Evolutionary conservation across 345 rosid genomes (phyloP).

Genomic region (Bruguiera gymnorhiza): DNA sequence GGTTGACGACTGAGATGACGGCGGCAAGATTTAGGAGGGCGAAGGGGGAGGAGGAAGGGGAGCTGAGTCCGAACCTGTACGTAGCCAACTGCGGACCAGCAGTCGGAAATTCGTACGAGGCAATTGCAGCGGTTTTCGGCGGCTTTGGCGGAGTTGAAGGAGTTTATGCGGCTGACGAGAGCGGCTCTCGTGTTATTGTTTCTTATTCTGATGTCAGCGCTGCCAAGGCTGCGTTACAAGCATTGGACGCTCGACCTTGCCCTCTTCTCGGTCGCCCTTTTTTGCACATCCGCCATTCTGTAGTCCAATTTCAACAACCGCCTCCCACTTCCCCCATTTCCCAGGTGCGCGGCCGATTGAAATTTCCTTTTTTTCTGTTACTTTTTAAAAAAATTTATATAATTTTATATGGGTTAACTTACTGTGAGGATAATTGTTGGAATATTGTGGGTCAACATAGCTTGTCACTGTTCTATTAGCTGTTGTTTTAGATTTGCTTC

Average conservation of each 20-base stretch:
- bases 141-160: conserved; percentile 64
- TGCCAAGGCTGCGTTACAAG: conserved; percentile 59
- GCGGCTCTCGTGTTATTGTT: conserved; percentile 80
- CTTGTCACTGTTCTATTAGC: no score
- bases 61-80: conserved; percentile 52
- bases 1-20: no score
- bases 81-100: conserved; percentile 96
- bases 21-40: conserved; percentile 59
- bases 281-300: conserved; percentile 71
- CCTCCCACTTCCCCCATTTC: no score
- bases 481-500: no score
- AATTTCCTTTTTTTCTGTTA: neutral
- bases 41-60: conserved; percentile 28
- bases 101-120: conserved; percentile 60
- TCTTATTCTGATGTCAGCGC: conserved; percentile 43
- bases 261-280: conserved; percentile 57
- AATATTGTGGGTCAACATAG: no score
- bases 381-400: neutral
- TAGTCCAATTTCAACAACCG: conserved; percentile 30
- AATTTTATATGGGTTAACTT: neutral
- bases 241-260: conserved; percentile 56
- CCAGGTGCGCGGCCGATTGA: no score
- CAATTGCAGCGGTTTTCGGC: conserved; percentile 52
- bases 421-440: neutral
- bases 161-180: conserved; percentile 78